Percentiles rank a stretch among this genome's conserved stretches.
phyloP scores from a whole-genome alignment of 257 asterid genomes.

The Solanum neorickii region DNA sequence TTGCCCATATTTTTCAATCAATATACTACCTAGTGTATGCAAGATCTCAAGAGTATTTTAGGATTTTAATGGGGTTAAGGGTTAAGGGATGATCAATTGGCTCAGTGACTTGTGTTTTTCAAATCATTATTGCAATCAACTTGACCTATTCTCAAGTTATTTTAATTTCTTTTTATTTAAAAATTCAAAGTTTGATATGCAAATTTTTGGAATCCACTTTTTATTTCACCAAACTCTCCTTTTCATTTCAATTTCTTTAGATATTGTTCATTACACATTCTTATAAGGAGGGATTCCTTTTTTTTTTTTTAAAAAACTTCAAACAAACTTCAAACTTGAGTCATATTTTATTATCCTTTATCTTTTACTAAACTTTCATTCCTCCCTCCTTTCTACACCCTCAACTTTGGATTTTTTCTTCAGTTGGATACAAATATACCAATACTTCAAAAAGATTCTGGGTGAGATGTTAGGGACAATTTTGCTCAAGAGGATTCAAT shows the following conservation, averaged over 20 bases:
- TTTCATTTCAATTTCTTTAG: neutral
- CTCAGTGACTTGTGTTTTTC: neutral
- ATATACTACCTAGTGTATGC: neutral
- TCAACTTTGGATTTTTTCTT: no score
- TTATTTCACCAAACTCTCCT: neutral
- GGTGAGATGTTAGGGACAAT: no score
- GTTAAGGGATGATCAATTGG: neutral
- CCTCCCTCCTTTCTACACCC: no score
- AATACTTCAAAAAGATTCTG: no score
- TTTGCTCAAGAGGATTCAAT: no score
- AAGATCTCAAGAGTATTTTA: no score
- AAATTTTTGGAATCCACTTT: neutral
- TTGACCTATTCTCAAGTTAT: neutral
- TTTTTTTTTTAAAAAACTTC: no score
- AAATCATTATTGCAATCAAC: neutral
- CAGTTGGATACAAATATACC: no score
- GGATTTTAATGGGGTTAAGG: neutral
- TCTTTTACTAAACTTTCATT: no score
- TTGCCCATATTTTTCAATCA: neutral
- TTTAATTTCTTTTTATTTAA: neutral
- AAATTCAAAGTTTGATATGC: no score
- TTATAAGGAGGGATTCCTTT: neutral
- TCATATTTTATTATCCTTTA: no score
- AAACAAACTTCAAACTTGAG: no score
- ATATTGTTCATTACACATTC: neutral